Conservation (phyloP, 257 asterid species). For the Nicotiana noctiflora region DNA sequence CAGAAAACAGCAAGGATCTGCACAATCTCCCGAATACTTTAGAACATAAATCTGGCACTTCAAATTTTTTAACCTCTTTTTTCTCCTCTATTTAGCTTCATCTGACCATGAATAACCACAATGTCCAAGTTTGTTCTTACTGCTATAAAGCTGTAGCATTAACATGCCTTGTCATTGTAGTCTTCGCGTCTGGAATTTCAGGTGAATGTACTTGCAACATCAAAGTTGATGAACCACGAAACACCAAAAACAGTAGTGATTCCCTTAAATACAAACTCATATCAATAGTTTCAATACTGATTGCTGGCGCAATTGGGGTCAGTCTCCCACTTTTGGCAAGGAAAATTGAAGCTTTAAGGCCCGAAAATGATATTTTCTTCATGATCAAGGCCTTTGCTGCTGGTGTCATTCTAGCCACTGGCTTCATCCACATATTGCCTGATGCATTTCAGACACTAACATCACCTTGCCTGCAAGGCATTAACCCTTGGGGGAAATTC, state of each 20-base stretch:
- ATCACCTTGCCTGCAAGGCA: constrained; percentile 38
- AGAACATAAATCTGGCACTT: too few species aligned
- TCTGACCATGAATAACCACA: neutral
- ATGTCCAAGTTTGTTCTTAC: neutral
- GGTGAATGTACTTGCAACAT: too few species aligned
- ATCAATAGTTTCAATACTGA: constrained; percentile 38
- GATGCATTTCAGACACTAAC: constrained; percentile 40
- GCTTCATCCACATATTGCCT: constrained; percentile 56
- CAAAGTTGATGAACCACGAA: too few species aligned
- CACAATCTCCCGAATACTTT: neutral
- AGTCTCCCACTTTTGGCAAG: constrained; percentile 47
- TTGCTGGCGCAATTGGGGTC: constrained; percentile 44
- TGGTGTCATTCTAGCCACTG: constrained; percentile 56
- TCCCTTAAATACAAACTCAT: neutral
- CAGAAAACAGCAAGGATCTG: neutral
- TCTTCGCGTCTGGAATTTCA: too few species aligned
- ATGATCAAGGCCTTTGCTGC: constrained; percentile 65
- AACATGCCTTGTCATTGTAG: neutral
- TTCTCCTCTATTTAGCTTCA: too few species aligned
- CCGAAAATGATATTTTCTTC: constrained; percentile 58
- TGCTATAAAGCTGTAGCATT: neutral
- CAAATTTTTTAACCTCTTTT: too few species aligned
- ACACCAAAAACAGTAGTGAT: too few species aligned
- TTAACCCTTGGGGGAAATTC: constrained; percentile 45
- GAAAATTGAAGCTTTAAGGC: constrained; percentile 23